Base-by-base conservation (phyloP, 805 yeast species). In the Sugiyamaella floridensis region DNA sequence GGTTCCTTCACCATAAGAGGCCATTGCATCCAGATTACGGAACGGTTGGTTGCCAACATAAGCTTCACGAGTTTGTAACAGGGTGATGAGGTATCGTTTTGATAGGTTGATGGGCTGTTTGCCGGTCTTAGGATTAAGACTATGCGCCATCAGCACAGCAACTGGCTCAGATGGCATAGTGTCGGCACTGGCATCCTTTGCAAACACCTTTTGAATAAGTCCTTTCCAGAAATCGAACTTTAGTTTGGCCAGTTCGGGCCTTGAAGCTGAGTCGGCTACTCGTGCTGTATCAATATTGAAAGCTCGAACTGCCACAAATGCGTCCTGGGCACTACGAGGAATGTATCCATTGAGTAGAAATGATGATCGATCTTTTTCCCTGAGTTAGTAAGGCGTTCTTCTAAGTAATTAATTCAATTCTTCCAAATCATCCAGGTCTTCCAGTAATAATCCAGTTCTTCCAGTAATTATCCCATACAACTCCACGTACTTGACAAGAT, bases 1-100 rank as follows among this genome's bases (percentile, higher is more conserved):
- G 0, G 85, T 79, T 0, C 92, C 93, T 67, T 88, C 95, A 1
- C 95, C 95, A 61, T 77, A 83, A 1, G 87, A 77, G 48, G 89
- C 85, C 56, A 88, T 74, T 43, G 78, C 79, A 43, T 83, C 82
- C 1, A 77, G 62, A 7, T 72, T 70, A 10, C 74, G 68, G 48
- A 83, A 76, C 29, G 75, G 70, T 8, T 72, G 73, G 43, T 74
- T 73, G 26, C 74, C 70, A 22, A 81, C 65, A 61, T 81, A 82
- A 49, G 76, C 73, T 49, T 76, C 75, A 49, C 85, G 75, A 3
- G 87, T 77, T 50, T 78, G 78, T 12, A 87, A 64, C 64, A 83
- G 76, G 56, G 80, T 83, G 46, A 78, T 75, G 60, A 88, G 75
- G 65, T 76, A 76, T 2, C 76, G 63, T 32, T 79, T 63, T 48